phyloP scores from a whole-genome alignment of 495 filamentous ascomycete genomes.

The Neurospora discreta region DNA sequence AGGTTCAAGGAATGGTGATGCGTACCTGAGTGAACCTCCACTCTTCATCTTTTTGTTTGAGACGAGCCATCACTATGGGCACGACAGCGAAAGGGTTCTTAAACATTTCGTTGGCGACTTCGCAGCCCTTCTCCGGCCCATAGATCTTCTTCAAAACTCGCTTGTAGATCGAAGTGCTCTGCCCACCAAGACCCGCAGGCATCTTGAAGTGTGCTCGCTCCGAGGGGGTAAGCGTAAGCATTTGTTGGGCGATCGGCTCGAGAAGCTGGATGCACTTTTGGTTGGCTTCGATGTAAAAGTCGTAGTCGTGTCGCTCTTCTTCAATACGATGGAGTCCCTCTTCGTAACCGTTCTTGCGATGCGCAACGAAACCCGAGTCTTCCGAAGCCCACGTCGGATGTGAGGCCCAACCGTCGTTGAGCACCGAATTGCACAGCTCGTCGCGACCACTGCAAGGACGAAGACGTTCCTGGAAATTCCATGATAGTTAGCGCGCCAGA shows the following conservation, averaged over 20 bases:
- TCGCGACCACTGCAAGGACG: slow-evolving; percentile 88
- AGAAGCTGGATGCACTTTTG: slow-evolving; percentile 87
- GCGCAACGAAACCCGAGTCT: slow-evolving; percentile 95
- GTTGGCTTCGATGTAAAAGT: slow-evolving; percentile 94
- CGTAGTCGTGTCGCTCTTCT: slow-evolving; percentile 97
- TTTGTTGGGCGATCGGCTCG: slow-evolving; percentile 83
- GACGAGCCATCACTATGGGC: slow-evolving; percentile 70
- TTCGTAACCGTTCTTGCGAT: slow-evolving; percentile 90
- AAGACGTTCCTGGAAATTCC: slow-evolving; percentile 49
- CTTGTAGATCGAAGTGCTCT: slow-evolving; percentile 92
- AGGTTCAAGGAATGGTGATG: background rate
- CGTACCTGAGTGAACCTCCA: slow-evolving; percentile 77
- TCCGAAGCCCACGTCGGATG: slow-evolving; percentile 99
- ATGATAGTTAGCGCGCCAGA: background rate
- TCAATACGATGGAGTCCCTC: slow-evolving; percentile 92
- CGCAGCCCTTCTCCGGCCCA: slow-evolving; percentile 66
- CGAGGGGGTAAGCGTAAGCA: slow-evolving; percentile 57
- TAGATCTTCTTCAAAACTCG: slow-evolving; percentile 98
- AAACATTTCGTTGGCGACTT: slow-evolving; percentile 75
- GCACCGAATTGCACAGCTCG: slow-evolving; percentile 76
- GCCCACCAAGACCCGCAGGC: slow-evolving; percentile 74
- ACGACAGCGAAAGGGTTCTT: slow-evolving; percentile 69
- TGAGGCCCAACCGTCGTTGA: slow-evolving; percentile 98
- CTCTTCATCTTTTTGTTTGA: slow-evolving; percentile 91
- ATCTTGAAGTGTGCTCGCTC: slow-evolving; percentile 67